Conservation (phyloP, 352 stramenopile genomes). For the Salisapilia sapeloensis region DNA sequence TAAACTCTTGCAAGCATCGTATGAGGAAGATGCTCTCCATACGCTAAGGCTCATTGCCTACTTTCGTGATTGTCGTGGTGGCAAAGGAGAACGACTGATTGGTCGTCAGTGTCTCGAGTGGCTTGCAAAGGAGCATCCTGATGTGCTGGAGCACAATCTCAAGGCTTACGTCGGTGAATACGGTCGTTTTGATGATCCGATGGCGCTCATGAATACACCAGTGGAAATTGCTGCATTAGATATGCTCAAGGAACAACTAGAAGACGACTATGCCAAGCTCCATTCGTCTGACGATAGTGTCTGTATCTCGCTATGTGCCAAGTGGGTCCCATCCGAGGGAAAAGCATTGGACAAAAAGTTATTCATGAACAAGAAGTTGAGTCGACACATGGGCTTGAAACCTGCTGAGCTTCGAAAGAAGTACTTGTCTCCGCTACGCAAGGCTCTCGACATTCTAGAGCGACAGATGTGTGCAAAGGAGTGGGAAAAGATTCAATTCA, state of each 20-base stretch:
- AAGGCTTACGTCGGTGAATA: constrained; percentile 19
- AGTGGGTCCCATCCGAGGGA: constrained; percentile 41
- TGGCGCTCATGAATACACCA: constrained; percentile 19
- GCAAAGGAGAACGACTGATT: constrained; percentile 25
- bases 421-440: constrained; percentile 22
- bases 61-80: constrained; percentile 23
- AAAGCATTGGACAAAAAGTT: constrained; percentile 32
- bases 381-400: constrained; percentile 18
- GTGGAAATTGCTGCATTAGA: constrained; percentile 19
- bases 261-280: constrained; percentile 9
- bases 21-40: constrained; percentile 21
- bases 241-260: constrained; percentile 14
- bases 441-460: constrained; percentile 20
- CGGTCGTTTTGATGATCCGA: constrained; percentile 25
- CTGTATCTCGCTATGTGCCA: constrained; percentile 21
- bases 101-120: constrained; percentile 17
- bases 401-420: constrained; percentile 18
- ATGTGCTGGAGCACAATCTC: constrained; percentile 24
- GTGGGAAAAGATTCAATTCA: constrained; percentile 23
- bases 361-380: constrained; percentile 30
- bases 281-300: constrained; percentile 1
- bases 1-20: constrained; percentile 14
- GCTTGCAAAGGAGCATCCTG: constrained; percentile 12
- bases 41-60: constrained; percentile 37
- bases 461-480: constrained; percentile 25